Evolutionary conservation across 2,329 filamentous ascomycete species (phyloP).

Genomic region (Ophiostoma tasmaniense): DNA sequence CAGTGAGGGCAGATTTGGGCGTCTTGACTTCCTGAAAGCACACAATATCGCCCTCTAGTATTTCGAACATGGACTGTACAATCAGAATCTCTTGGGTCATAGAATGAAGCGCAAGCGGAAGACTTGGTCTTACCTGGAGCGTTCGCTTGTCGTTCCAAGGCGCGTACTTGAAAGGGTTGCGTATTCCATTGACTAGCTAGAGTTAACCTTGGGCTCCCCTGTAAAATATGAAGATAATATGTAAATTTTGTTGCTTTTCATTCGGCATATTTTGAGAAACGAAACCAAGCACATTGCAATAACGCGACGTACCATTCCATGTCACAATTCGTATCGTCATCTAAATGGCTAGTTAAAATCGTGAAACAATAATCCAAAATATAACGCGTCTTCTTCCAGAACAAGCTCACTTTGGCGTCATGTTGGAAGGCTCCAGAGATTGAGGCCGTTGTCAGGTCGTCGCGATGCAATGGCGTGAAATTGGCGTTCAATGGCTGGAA

Average conservation of each 20-base stretch:
- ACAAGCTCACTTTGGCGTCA: neutral
- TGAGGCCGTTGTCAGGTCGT: neutral
- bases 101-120: neutral
- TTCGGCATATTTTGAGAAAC: neutral
- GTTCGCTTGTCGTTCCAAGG: constrained; percentile 68
- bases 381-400: too few species aligned
- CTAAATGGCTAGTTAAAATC: constrained; percentile 6
- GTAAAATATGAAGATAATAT: too few species aligned
- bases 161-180: constrained; percentile 75
- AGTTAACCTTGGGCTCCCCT: neutral
- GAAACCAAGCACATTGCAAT: too few species aligned
- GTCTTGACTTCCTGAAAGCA: constrained; percentile 96
- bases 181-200: constrained; percentile 58
- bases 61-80: constrained; percentile 82
- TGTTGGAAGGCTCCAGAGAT: neutral
- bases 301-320: constrained; percentile 59
- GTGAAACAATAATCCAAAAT: neutral
- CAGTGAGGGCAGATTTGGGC: constrained; percentile 78
- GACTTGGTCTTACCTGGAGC: constrained; percentile 47
- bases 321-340: constrained; percentile 77
- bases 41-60: constrained; percentile 83
- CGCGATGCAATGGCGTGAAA: neutral
- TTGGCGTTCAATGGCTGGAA: neutral
- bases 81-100: neutral
- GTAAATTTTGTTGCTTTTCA: too few species aligned